A percentile compares a stretch with the other conserved stretches of the same genome.
These are phyloP conservation scores for Clavispora phyllophila DNA, from an alignment of 805 yeast species.

Conservation along the genomic window DNA sequence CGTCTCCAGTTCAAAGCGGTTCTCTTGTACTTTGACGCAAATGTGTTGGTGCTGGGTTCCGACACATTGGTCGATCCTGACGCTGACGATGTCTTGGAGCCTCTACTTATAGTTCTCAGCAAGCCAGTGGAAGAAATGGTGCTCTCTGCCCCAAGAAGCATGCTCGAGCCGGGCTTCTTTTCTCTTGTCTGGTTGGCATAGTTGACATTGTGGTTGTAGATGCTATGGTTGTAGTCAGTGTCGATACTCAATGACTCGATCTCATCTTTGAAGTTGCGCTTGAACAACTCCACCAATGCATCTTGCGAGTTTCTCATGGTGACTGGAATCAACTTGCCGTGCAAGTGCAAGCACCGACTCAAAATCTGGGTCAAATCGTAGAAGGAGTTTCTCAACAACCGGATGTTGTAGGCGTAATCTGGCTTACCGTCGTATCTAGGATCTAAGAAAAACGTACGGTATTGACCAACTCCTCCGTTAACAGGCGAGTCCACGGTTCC, in stretches of 20 bases:
- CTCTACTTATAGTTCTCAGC: slow-evolving; percentile 18
- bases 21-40: slow-evolving; percentile 18
- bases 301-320: slow-evolving; percentile 59
- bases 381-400: slow-evolving; percentile 48
- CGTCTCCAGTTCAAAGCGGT: slow-evolving; percentile 38
- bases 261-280: slow-evolving; percentile 64
- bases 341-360: slow-evolving; percentile 61
- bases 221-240: slow-evolving; percentile 26
- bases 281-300: slow-evolving; percentile 58
- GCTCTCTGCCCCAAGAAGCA: not conserved
- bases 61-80: slow-evolving; percentile 10
- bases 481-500: slow-evolving; percentile 93
- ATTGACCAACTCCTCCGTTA: slow-evolving; percentile 87
- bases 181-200: slow-evolving; percentile 10
- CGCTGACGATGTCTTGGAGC: slow-evolving; percentile 11
- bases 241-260: slow-evolving; percentile 40
- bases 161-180: slow-evolving; percentile 1
- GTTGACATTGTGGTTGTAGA: slow-evolving; percentile 20
- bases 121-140: slow-evolving; percentile 13
- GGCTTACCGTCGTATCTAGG: slow-evolving; percentile 29
- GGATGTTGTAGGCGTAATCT: slow-evolving; percentile 25
- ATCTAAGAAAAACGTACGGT: slow-evolving; percentile 59
- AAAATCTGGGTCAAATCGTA: slow-evolving; percentile 64
- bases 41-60: slow-evolving; percentile 7
- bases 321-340: slow-evolving; percentile 57